Evolutionary conservation across 257 asterid genomes (phyloP).

Genomic region (Solanum piurae): DNA sequence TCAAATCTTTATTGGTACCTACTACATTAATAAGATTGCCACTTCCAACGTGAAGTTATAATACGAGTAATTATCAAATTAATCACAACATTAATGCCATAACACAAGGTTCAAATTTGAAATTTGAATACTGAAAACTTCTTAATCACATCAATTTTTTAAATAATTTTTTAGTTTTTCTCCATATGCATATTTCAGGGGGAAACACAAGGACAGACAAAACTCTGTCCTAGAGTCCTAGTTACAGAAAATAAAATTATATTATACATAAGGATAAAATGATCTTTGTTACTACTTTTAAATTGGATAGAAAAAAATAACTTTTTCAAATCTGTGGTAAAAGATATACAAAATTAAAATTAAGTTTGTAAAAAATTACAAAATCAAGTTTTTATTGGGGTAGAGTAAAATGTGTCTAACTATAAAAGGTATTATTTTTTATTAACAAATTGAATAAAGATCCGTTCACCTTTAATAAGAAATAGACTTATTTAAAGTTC

Average conservation of each 20-base stretch:
- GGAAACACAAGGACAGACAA: conserved; percentile 6
- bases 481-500: background rate
- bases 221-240: background rate
- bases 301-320: too few species aligned
- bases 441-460: background rate
- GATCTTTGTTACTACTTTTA: background rate
- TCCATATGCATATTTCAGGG: background rate
- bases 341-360: background rate
- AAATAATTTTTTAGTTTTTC: background rate
- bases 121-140: background rate
- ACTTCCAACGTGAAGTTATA: background rate
- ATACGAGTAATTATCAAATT: background rate
- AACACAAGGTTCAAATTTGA: background rate
- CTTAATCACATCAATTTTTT: background rate
- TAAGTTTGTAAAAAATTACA: background rate
- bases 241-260: background rate
- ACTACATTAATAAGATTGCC: background rate
- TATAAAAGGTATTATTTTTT: background rate
- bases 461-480: background rate
- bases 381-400: background rate
- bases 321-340: background rate
- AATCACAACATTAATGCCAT: background rate
- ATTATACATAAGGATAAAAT: background rate
- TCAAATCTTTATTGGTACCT: conserved; percentile 15
- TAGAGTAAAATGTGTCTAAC: background rate